These are phyloP conservation scores for Panicum hallii DNA, from an alignment of 202 grass and related monocot genomes.

Conservation along the genomic window DNA sequence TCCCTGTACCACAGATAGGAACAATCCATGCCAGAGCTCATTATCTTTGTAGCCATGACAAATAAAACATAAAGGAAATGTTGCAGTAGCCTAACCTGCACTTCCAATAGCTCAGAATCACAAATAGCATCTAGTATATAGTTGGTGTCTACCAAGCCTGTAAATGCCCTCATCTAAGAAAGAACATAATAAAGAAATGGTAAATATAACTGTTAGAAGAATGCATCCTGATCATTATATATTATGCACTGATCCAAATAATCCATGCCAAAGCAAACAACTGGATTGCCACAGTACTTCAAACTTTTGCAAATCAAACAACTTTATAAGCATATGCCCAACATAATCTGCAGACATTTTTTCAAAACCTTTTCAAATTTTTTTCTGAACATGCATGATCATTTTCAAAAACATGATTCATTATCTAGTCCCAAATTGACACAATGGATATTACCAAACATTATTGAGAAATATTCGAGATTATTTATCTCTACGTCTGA, in stretches of 20 bases:
- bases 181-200: background rate
- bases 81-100: conserved; percentile 40
- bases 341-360: background rate
- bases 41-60: background rate
- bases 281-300: background rate
- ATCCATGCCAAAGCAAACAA: conserved; percentile 7
- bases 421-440: conserved; percentile 2
- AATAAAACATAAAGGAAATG: conserved; percentile 5
- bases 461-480: background rate
- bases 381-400: no score
- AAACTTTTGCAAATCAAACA: background rate
- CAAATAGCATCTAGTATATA: conserved; percentile 59
- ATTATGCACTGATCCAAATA: background rate
- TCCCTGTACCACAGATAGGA: conserved; percentile 42
- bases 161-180: conserved; percentile 53
- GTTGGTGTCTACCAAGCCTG: conserved; percentile 42
- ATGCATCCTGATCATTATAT: background rate
- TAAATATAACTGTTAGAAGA: conserved; percentile 5
- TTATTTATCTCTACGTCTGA: background rate
- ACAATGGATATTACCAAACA: background rate
- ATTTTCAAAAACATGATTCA: background rate
- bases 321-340: background rate
- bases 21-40: background rate
- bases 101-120: conserved; percentile 53
- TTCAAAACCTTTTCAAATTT: background rate